Conservation (phyloP, 192 early-diverging fungal species). For the Piromyces finnis region DNA sequence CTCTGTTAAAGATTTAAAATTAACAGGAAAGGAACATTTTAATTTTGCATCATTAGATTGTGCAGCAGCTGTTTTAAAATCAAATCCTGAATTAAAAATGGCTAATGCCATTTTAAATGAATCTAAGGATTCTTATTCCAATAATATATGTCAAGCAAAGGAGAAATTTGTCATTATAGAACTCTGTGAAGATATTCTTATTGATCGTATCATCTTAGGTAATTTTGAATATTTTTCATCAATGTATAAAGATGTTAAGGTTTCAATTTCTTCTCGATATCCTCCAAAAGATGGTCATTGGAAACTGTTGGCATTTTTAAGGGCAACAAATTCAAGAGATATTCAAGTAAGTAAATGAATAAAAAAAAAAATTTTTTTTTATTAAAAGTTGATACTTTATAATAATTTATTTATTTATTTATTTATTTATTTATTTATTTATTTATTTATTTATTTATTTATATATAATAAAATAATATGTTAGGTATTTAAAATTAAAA, state of each 20-base stretch:
- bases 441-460: background rate
- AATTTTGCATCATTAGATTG: conserved; percentile 92
- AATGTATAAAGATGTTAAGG: conserved; percentile 73
- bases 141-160: background rate
- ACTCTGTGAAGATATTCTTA: conserved; percentile 82
- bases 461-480: background rate
- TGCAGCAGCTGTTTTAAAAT: conserved; percentile 66
- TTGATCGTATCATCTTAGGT: conserved; percentile 75
- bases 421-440: too few species aligned
- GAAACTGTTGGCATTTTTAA: conserved; percentile 64
- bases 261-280: conserved; percentile 45
- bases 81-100: conserved; percentile 69
- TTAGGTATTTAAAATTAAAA: conserved; percentile 65
- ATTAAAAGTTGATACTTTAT: too few species aligned
- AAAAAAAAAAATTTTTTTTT: too few species aligned
- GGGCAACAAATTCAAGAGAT: conserved; percentile 70
- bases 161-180: conserved; percentile 78
- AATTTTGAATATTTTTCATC: conserved; percentile 96
- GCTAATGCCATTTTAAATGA: conserved; percentile 65
- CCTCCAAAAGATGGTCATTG: conserved; percentile 28
- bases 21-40: conserved; percentile 53
- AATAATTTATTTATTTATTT: too few species aligned
- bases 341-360: background rate
- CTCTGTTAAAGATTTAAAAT: background rate
- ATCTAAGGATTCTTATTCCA: conserved; percentile 51